Evolutionary conservation across 2,329 filamentous ascomycete species (phyloP).

Genomic region (Fusarium nygamai): DNA sequence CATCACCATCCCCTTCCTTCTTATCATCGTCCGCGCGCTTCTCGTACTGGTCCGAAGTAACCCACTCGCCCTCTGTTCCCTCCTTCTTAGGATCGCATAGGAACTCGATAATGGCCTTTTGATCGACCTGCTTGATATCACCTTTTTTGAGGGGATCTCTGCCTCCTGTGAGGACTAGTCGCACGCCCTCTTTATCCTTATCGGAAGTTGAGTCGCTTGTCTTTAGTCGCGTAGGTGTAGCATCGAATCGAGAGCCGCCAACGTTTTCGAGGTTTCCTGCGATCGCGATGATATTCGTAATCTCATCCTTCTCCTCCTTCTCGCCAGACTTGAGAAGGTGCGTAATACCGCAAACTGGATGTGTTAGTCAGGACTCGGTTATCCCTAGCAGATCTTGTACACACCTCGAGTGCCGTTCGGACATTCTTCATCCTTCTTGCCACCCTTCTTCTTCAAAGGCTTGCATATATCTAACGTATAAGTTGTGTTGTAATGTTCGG

Average conservation of each 20-base stretch:
- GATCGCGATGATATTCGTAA: conserved; percentile 71
- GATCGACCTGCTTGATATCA: conserved; percentile 61
- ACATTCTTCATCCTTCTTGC: conserved; percentile 69
- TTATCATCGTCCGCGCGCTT: conserved; percentile 47
- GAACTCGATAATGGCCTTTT: conserved; percentile 86
- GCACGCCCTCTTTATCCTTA: conserved; percentile 75
- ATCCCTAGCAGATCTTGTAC: conserved; percentile 33
- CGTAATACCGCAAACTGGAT: conserved; percentile 78
- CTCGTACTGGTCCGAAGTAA: conserved; percentile 65
- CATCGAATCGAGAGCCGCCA: conserved; percentile 70
- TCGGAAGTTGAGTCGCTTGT: conserved; percentile 72
- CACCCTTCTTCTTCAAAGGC: conserved; percentile 70
- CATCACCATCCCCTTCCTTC: conserved; percentile 51
- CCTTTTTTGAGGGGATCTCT: conserved; percentile 49
- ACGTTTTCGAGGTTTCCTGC: conserved; percentile 73
- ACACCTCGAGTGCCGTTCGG: conserved; percentile 74
- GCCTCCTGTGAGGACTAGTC: conserved; percentile 73
- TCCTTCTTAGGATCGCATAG: conserved; percentile 78
- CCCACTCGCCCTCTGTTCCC: conserved; percentile 77
- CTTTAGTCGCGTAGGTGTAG: conserved; percentile 72
- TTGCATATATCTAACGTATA: conserved; percentile 84
- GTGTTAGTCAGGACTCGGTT: conserved; percentile 9
- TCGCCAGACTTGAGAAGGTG: conserved; percentile 61
- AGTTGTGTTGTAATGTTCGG: conserved; percentile 72
- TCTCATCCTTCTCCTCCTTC: conserved; percentile 33